Evolutionary conservation across 2,329 filamentous ascomycete genomes (phyloP).

Genomic region (Mariannaea sp.): DNA sequence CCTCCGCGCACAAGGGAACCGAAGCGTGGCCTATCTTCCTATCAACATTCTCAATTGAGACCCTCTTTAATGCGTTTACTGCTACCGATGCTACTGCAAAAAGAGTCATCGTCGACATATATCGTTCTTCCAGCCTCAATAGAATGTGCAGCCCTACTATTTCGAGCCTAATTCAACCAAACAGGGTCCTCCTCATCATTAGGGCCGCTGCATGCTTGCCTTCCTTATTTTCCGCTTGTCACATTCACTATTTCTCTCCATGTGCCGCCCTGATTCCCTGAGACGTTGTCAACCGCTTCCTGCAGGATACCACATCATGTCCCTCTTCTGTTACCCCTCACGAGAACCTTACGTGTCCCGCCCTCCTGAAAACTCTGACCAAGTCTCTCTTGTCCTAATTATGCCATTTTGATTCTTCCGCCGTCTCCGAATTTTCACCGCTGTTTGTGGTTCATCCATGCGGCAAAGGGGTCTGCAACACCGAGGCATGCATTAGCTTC

Average conservation of each 20-base stretch:
- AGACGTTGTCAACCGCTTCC: conserved; percentile 17
- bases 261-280: conserved; percentile 2
- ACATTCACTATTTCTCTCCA: conserved; percentile 14
- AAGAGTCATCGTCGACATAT: no score
- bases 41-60: conserved; percentile 3
- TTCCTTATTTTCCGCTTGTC: conserved; percentile 15
- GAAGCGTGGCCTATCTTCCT: conserved; percentile 18
- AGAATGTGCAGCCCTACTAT: no score
- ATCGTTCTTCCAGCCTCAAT: no score
- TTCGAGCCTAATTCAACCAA: conserved; percentile 27
- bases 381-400: conserved; percentile 18
- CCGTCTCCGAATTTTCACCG: conserved; percentile 28
- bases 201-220: conserved; percentile 10
- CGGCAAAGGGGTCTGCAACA: conserved; percentile 10
- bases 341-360: conserved; percentile 34
- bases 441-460: conserved; percentile 28
- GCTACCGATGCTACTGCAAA: no score
- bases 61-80: conserved; percentile 12
- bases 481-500: conserved; percentile 33
- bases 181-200: conserved; percentile 19
- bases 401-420: conserved; percentile 3
- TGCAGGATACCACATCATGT: conserved; percentile 23
- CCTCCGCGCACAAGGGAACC: conserved; percentile 10
- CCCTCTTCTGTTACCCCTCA: conserved; percentile 23
- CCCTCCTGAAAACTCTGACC: conserved; percentile 33